Conservation (phyloP, 2,329 filamentous ascomycete genomes). For the Geosmithia morbida region DNA sequence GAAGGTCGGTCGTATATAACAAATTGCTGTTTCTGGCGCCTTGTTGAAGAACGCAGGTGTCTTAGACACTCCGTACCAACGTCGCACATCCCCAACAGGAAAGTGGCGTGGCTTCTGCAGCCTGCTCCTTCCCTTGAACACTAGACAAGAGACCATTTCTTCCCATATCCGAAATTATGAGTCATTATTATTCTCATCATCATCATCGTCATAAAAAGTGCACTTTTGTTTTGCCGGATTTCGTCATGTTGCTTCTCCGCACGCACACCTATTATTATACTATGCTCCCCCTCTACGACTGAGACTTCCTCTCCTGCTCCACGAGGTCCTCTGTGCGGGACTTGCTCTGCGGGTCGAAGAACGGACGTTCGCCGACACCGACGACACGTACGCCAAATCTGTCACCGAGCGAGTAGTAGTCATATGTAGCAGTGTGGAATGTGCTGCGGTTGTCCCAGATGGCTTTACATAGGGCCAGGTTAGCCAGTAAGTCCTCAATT, state of each 20-base stretch:
- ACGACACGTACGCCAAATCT: conserved; percentile 33
- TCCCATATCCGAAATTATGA: neutral
- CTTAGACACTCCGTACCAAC: no score
- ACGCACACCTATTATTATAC: no score
- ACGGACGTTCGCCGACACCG: conserved; percentile 38
- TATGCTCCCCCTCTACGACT: no score
- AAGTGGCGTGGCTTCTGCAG: no score
- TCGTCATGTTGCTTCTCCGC: neutral
- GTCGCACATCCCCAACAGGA: no score
- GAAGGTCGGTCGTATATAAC: no score
- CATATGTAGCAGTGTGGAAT: conserved; percentile 38
- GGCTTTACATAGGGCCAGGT: conserved; percentile 11
- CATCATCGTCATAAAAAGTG: neutral
- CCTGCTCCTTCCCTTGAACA: neutral
- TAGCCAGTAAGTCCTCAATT: conserved; percentile 2
- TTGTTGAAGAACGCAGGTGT: no score
- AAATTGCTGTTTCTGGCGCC: no score
- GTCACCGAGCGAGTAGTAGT: conserved; percentile 30
- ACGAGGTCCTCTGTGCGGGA: conserved; percentile 2
- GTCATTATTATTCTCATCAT: neutral
- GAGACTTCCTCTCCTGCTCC: neutral
- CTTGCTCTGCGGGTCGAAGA: conserved; percentile 29
- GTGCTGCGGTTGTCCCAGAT: conserved; percentile 46
- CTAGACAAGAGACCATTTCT: neutral
- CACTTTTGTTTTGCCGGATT: neutral